Conservation (phyloP, 2,329 filamentous ascomycete genomes). For the Microdochium nivale region DNA sequence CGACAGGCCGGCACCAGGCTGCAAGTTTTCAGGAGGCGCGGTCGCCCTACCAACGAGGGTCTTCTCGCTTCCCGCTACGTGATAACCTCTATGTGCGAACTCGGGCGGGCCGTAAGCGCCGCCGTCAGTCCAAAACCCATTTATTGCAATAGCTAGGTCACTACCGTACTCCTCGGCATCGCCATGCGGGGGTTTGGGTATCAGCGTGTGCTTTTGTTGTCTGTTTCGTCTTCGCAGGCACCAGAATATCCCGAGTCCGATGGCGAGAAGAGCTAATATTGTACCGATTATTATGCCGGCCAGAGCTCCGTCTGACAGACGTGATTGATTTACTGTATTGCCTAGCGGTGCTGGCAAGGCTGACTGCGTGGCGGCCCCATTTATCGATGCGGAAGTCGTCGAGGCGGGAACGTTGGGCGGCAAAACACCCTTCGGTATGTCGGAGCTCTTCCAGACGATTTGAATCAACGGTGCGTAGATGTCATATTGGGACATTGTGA, state of each 20-base stretch:
- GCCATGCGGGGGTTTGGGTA: not conserved
- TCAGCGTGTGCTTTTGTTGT: not conserved
- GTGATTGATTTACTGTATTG: not conserved
- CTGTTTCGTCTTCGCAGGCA: not conserved
- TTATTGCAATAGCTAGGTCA: not conserved
- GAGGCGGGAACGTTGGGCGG: not conserved
- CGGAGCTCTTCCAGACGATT: not conserved
- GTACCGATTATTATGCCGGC: not conserved
- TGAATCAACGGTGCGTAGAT: not conserved
- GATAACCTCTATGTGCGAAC: too few species aligned
- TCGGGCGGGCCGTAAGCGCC: too few species aligned
- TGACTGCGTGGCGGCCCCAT: not conserved
- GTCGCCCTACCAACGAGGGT: not conserved
- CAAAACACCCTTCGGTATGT: not conserved
- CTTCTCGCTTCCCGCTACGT: too few species aligned
- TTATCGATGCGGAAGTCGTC: not conserved
- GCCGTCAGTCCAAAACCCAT: too few species aligned
- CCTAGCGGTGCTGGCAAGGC: not conserved
- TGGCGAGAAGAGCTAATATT: not conserved
- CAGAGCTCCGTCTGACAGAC: not conserved
- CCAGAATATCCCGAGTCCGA: not conserved
- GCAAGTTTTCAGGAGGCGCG: not conserved
- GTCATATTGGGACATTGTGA: not conserved
- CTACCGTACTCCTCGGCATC: not conserved
- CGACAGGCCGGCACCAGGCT: not conserved